phyloP scores from a whole-genome alignment of 2,329 filamentous ascomycete species.

The Apiospora malaysiana region DNA sequence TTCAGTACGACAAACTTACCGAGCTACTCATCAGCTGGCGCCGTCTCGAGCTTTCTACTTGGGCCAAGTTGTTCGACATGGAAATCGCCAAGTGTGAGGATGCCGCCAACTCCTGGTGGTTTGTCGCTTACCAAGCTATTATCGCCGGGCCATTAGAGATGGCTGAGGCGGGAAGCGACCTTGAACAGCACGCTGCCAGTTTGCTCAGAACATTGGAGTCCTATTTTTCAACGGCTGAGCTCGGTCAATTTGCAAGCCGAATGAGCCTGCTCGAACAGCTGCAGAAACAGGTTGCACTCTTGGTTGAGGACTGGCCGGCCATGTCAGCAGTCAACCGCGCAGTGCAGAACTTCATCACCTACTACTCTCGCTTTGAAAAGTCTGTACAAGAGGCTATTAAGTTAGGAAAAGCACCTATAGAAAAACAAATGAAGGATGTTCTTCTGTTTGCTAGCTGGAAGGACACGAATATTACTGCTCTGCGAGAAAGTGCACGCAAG shows the following conservation, averaged over 20 bases:
- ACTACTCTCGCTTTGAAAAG: slow-evolving; percentile 74
- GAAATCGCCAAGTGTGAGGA: slow-evolving; percentile 78
- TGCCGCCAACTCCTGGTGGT: slow-evolving; percentile 92
- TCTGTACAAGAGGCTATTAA: slow-evolving; percentile 68
- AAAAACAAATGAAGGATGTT: slow-evolving; percentile 93
- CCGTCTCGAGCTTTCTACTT: slow-evolving; percentile 88
- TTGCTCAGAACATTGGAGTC: slow-evolving; percentile 77
- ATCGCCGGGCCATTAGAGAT: slow-evolving; percentile 77
- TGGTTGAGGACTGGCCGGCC: slow-evolving; percentile 63
- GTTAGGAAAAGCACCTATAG: slow-evolving; percentile 74
- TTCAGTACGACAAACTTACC: slow-evolving; percentile 79
- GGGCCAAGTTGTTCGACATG: slow-evolving; percentile 86
- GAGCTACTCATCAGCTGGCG: slow-evolving; percentile 86
- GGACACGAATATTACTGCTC: slow-evolving; percentile 90
- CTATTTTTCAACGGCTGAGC: slow-evolving; percentile 79
- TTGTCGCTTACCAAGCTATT: slow-evolving; percentile 90
- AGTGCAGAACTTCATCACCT: slow-evolving; percentile 76
- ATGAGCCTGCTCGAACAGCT: slow-evolving; percentile 72
- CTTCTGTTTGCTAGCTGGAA: slow-evolving; percentile 96
- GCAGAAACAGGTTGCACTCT: slow-evolving; percentile 67
- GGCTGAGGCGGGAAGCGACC: slow-evolving; percentile 60
- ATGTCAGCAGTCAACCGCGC: slow-evolving; percentile 67
- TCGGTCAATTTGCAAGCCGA: slow-evolving; percentile 81
- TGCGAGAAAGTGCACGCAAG: slow-evolving; percentile 86
- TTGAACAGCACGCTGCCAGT: slow-evolving; percentile 68